Conservation (phyloP, 352 stramenopile genomes). For the Plasmopara viticola region DNA sequence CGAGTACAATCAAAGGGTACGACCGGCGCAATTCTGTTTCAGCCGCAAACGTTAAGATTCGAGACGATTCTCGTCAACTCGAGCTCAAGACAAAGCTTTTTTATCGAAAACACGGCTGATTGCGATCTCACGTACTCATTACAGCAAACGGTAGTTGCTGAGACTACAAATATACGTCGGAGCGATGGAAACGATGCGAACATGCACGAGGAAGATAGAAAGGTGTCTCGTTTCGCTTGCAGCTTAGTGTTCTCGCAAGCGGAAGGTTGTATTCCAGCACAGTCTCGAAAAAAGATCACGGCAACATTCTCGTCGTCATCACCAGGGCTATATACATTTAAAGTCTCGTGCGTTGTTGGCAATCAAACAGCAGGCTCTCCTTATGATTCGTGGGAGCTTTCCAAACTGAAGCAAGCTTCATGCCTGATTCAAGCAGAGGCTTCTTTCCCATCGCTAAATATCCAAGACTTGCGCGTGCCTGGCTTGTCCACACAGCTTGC, state of each 20-base stretch:
- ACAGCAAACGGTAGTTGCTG: conserved; percentile 31
- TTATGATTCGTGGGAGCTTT: conserved; percentile 22
- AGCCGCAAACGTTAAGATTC: conserved; percentile 57
- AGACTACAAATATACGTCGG: conserved; percentile 5
- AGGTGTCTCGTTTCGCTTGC: conserved; percentile 3
- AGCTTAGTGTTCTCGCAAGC: conserved; percentile 54
- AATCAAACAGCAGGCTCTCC: conserved; percentile 10
- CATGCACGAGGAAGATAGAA: conserved; percentile 5
- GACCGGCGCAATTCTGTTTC: conserved; percentile 69
- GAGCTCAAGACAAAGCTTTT: conserved; percentile 50
- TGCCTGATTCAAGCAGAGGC: conserved; percentile 63
- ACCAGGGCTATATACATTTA: conserved; percentile 65
- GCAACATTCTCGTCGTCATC: conserved; percentile 68
- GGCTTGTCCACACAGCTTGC: conserved; percentile 40
- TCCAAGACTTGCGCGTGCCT: conserved; percentile 76
- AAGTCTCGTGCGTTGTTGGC: conserved; percentile 51
- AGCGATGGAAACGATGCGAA: conserved; percentile 3
- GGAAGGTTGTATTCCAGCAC: conserved; percentile 58
- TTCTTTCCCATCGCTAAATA: conserved; percentile 82
- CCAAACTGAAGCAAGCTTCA: conserved; percentile 22
- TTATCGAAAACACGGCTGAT: conserved; percentile 72
- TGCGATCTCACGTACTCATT: conserved; percentile 68
- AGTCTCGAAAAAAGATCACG: conserved; percentile 68
- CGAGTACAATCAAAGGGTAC: conserved; percentile 70
- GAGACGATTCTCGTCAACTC: conserved; percentile 85